These are phyloP conservation scores for Pseudocercospora ulei DNA, from an alignment of 2,329 filamentous ascomycete genomes.

Conservation along the genomic window DNA sequence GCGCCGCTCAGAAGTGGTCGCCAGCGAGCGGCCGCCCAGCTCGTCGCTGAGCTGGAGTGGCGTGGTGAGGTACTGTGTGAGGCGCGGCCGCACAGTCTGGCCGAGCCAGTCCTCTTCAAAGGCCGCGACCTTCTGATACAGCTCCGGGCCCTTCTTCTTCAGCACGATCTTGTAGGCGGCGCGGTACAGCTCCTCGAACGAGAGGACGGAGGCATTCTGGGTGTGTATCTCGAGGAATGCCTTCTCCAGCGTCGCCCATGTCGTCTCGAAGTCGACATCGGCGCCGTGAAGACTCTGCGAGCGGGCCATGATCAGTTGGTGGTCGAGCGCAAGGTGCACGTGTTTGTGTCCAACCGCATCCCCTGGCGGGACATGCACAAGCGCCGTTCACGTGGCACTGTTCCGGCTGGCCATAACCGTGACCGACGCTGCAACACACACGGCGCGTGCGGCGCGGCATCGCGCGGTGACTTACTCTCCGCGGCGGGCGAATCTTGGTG, in stretches of 20 bases:
- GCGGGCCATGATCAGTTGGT: conserved; percentile 6
- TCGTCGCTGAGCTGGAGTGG: conserved; percentile 50
- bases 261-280: conserved; percentile 69
- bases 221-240: conserved; percentile 82
- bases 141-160: conserved; percentile 68
- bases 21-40: conserved; percentile 30
- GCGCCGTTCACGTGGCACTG: conserved; percentile 38
- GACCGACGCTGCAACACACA: conserved; percentile 2
- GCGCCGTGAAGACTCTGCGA: conserved; percentile 51
- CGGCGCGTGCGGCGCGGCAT: conserved; percentile 1
- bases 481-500: conserved; percentile 57
- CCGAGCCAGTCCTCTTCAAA: conserved; percentile 78
- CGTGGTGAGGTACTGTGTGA: conserved; percentile 60
- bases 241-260: conserved; percentile 66
- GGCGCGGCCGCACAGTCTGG: conserved; percentile 59
- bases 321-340: neutral
- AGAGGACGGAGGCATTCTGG: conserved; percentile 79
- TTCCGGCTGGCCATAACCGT: conserved; percentile 39
- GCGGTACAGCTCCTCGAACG: conserved; percentile 91
- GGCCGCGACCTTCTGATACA: conserved; percentile 70
- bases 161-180: conserved; percentile 89
- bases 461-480: conserved; percentile 48
- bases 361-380: conserved; percentile 15
- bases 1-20: conserved; percentile 67
- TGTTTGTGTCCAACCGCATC: neutral